Conservation (phyloP, 257 asterid species). For the Gentiana macrophylla region DNA sequence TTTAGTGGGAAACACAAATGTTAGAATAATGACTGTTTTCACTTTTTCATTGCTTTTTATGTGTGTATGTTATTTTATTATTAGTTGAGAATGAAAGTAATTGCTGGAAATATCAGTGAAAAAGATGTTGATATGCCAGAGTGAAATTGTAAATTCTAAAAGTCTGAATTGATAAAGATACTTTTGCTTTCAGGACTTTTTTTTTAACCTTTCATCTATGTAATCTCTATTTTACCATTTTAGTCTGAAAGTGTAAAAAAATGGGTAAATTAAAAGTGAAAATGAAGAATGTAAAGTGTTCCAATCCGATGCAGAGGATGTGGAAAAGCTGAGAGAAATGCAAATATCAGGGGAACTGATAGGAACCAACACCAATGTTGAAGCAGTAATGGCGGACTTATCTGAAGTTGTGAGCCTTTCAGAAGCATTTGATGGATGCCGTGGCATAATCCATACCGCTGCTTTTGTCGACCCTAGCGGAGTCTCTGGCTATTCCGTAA, state of each 20-base stretch:
- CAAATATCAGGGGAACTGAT: slow-evolving; percentile 75
- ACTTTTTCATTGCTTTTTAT: too few relatives aligned
- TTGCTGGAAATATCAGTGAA: too few relatives aligned
- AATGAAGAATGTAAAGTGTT: too few relatives aligned
- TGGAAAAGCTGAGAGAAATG: slow-evolving; percentile 78
- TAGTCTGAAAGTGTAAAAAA: too few relatives aligned
- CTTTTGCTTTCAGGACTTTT: not conserved
- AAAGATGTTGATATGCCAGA: too few relatives aligned
- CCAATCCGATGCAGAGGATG: slow-evolving; percentile 44
- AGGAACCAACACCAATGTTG: slow-evolving; percentile 32
- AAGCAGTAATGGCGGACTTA: slow-evolving; percentile 62
- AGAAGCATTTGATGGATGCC: slow-evolving; percentile 69
- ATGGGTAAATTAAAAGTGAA: too few relatives aligned
- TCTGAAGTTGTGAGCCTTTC: slow-evolving; percentile 41
- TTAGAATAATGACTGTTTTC: too few relatives aligned
- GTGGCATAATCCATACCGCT: slow-evolving; percentile 75
- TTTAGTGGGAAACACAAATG: too few relatives aligned
- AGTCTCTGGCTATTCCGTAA: slow-evolving; percentile 78
- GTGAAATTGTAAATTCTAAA: too few relatives aligned
- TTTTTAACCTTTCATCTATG: not conserved
- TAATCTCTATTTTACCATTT: too few relatives aligned
- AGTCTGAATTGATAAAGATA: not conserved
- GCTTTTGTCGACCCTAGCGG: slow-evolving; percentile 89
- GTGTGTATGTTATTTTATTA: too few relatives aligned
- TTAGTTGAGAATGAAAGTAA: too few relatives aligned